These are phyloP conservation scores for Echites panduratus DNA, from an alignment of 257 asterid species.

Conservation along the genomic window DNA sequence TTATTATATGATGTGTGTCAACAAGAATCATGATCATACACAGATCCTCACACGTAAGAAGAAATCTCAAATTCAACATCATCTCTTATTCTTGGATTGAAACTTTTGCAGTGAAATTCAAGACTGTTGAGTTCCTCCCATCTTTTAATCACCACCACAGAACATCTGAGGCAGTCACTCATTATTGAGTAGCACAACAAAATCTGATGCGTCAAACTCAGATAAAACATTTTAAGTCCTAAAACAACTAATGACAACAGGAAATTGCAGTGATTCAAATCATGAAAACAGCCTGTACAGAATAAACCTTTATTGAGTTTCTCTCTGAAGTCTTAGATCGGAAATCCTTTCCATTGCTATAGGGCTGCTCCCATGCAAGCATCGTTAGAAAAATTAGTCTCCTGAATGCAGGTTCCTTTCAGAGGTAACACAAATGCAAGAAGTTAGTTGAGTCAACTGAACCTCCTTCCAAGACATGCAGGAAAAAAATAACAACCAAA, in stretches of 20 bases:
- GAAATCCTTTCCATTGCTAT: slow-evolving; percentile 35
- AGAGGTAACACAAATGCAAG: slow-evolving; percentile 23
- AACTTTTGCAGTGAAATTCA: neutral
- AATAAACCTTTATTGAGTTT: slow-evolving; percentile 54
- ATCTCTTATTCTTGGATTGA: neutral
- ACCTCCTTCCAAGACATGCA: slow-evolving; percentile 7
- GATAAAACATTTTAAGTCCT: neutral
- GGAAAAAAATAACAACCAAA: neutral
- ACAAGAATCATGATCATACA: neutral
- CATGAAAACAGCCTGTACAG: neutral
- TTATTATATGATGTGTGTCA: neutral
- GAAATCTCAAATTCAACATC: neutral
- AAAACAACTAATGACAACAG: neutral
- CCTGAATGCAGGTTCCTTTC: slow-evolving; percentile 87
- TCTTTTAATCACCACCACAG: neutral
- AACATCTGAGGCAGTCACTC: neutral
- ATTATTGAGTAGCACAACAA: neutral
- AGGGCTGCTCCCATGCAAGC: slow-evolving; percentile 98
- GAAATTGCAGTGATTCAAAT: neutral
- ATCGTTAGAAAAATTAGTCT: slow-evolving; percentile 72
- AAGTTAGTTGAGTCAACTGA: slow-evolving; percentile 11
- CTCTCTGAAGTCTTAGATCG: slow-evolving; percentile 34
- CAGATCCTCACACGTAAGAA: neutral
- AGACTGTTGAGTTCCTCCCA: neutral
- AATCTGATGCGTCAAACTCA: neutral